Base-by-base conservation (phyloP, 257 asterid genomes). In the Solanum sitiens region DNA sequence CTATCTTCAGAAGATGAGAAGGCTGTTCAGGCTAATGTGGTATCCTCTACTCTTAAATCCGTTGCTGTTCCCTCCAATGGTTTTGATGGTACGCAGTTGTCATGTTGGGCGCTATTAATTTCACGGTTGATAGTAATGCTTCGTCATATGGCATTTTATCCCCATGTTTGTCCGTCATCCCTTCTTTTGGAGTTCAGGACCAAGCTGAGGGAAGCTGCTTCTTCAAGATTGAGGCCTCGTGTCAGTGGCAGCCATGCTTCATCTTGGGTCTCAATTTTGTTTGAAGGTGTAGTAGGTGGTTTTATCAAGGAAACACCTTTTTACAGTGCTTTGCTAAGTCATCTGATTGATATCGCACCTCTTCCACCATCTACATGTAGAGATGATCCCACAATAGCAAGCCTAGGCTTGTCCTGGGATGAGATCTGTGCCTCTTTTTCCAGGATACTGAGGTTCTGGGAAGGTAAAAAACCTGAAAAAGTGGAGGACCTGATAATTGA, bases 111-210 rank as follows among this genome's bases (percentile, higher is more conserved):
- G 35, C 88, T 97, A 85, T 77, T 96, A 89, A 91, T 95, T 65
- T 97, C 99, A 47, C 94, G 99, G 87, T 92, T 95, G 93, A 92
- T 97, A 88, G 90, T 97, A 91, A 91, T 94, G 67, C 94, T 97
- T 84, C 99, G 99, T 86, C 99, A 96, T 92, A 94, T 97, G 96
- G 90, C 94, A 42, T 93, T 89, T 89, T 92, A 91, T 88, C 95
- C 96, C 6, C 94, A 75, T 77, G 92, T 94, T 86, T 95, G 98
- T 82, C 99, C 99, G 2, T 89, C 98, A n/a, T 91, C 93, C 68
- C 92, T 97, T 87, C 94, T 93, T 87, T 86, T 89, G 91, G 95
- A 94, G 87, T 93, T 97, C 94, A 95, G 94, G 91, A 89, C 94
- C 85, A 97, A 92, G 92, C 88, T 97, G 92, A 93, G 93, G 93